These are phyloP conservation scores for Oidiodendron maius DNA, from an alignment of 495 filamentous ascomycete species.

Conservation along the genomic window DNA sequence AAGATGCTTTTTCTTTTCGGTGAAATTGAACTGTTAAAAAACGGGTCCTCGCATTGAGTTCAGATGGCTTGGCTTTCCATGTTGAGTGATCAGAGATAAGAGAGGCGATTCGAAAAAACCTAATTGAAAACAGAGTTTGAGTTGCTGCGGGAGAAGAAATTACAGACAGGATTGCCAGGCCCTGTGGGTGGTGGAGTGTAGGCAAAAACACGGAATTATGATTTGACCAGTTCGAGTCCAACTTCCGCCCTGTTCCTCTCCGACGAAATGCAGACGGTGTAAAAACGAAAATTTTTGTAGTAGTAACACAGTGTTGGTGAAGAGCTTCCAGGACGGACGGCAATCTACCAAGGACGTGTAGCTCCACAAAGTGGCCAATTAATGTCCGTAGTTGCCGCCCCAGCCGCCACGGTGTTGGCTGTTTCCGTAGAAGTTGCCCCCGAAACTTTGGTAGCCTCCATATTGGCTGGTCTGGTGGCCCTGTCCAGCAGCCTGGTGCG, in stretches of 20 bases:
- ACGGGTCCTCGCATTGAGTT: neutral
- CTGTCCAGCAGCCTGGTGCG: constrained; percentile 55
- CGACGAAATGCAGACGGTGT: constrained; percentile 11
- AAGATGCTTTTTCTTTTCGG: constrained; percentile 10
- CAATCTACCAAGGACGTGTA: constrained; percentile 21
- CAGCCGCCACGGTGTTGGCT: constrained; percentile 49
- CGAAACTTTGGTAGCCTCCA: constrained; percentile 50
- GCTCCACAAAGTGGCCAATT: constrained; percentile 16
- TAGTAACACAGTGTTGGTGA: constrained; percentile 35
- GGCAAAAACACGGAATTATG: neutral
- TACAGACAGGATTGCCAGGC: constrained; percentile 9
- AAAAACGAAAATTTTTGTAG: constrained; percentile 19
- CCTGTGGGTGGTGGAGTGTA: neutral
- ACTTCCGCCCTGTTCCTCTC: constrained; percentile 5
- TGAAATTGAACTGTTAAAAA: neutral
- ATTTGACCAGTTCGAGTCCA: constrained; percentile 9
- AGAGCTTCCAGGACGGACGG: constrained; percentile 17
- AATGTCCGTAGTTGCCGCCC: constrained; percentile 61
- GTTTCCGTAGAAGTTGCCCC: constrained; percentile 46
- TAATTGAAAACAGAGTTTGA: constrained; percentile 23
- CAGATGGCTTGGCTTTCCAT: neutral
- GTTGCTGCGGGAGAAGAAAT: constrained; percentile 6
- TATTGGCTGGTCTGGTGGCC: constrained; percentile 52
- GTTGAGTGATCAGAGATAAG: constrained; percentile 1
- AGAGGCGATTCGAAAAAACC: constrained; percentile 4